phyloP scores from a whole-genome alignment of 805 yeast genomes.

The Scheffersomyces spartinae region DNA sequence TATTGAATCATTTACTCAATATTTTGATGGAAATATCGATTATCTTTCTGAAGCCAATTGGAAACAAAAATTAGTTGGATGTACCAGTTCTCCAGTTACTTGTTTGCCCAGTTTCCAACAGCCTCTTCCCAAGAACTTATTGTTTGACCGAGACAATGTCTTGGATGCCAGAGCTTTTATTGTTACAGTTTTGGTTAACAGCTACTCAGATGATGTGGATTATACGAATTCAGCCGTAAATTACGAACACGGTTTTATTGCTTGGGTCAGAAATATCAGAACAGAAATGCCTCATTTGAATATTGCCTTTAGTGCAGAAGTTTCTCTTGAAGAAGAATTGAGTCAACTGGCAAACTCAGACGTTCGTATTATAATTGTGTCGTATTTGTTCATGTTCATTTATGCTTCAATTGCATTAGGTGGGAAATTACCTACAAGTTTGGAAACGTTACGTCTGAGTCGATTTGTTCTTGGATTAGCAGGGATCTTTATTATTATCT shows the following conservation, averaged over 20 bases:
- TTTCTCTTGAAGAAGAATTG: slow-evolving; percentile 75
- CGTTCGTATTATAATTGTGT: slow-evolving; percentile 51
- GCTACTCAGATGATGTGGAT: slow-evolving; percentile 29
- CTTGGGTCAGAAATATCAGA: slow-evolving; percentile 33
- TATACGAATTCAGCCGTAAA: slow-evolving; percentile 27
- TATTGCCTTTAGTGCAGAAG: slow-evolving; percentile 69
- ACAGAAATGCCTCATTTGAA: slow-evolving; percentile 39
- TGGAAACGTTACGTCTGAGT: too few species aligned
- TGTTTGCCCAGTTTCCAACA: slow-evolving; percentile 89
- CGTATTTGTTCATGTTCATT: slow-evolving; percentile 77
- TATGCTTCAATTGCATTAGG: slow-evolving; percentile 80
- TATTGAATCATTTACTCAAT: slow-evolving; percentile 81
- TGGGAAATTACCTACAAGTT: slow-evolving; percentile 35
- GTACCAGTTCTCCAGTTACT: slow-evolving; percentile 74
- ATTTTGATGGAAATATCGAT: slow-evolving; percentile 55
- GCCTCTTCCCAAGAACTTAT: slow-evolving; percentile 61
- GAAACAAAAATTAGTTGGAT: slow-evolving; percentile 40
- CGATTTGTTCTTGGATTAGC: slow-evolving; percentile 68
- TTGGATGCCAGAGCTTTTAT: slow-evolving; percentile 62
- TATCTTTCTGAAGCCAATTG: slow-evolving; percentile 42
- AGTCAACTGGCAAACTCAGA: slow-evolving; percentile 77
- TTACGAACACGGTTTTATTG: slow-evolving; percentile 69
- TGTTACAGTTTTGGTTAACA: slow-evolving; percentile 59
- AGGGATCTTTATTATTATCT: slow-evolving; percentile 73
- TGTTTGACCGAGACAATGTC: slow-evolving; percentile 46